A percentile compares a stretch with the other conserved stretches of the same genome.
phyloP scores from a whole-genome alignment of 495 filamentous ascomycete genomes.

The Neurospora sp. region DNA sequence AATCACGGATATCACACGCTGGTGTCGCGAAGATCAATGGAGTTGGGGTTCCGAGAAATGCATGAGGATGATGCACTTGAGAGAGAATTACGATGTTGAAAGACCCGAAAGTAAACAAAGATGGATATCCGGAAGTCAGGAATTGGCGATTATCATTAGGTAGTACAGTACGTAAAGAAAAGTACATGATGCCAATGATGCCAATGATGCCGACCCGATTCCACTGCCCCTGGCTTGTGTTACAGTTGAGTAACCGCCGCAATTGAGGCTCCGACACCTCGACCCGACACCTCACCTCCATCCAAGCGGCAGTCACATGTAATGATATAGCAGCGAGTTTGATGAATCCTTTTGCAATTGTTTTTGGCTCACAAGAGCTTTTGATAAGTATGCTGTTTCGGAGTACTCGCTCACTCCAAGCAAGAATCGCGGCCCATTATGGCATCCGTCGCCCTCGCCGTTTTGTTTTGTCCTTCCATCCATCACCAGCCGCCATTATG shows the following conservation, averaged over 20 bases:
- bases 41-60: no score
- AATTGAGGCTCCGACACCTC: neutral
- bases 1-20: neutral
- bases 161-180: neutral
- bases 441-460: neutral
- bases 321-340: neutral
- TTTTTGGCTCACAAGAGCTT: neutral
- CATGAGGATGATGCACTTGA: no score
- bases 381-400: neutral
- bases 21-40: no score
- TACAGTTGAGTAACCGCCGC: neutral
- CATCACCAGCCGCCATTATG: neutral
- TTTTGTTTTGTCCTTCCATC: neutral
- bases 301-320: neutral
- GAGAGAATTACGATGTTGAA: no score
- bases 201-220: neutral
- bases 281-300: neutral
- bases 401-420: neutral
- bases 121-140: neutral
- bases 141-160: neutral
- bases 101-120: neutral
- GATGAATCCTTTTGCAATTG: neutral
- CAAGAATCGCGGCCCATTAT: neutral
- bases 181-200: neutral
- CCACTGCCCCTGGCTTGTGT: neutral